Conservation (phyloP, 345 rosid species). For the Eucalyptus urophylla region DNA sequence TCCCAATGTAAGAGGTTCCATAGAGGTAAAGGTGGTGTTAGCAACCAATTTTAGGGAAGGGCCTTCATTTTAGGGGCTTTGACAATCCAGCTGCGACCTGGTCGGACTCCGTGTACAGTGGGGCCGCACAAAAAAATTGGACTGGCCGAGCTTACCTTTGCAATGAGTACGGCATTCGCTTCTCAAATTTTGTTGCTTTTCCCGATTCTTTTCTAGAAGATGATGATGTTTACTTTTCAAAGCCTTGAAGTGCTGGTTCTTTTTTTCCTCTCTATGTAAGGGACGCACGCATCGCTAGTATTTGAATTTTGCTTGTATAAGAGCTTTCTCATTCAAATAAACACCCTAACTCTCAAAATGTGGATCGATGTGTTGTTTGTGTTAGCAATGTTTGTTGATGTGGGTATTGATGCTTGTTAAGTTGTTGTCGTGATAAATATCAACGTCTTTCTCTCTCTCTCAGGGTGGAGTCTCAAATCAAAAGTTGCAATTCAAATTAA, state of each 20-base stretch:
- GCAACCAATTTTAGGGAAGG: too few species aligned
- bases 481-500: background rate
- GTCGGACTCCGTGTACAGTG: accelerated
- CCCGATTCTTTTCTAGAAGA: background rate
- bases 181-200: background rate
- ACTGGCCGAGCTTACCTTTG: accelerated
- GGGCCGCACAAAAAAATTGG: accelerated
- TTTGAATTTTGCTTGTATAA: too few species aligned
- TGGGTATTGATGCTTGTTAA: background rate
- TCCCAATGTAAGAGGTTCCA: too few species aligned
- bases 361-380: background rate
- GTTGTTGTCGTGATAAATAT: background rate
- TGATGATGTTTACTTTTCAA: background rate
- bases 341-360: background rate
- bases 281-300: too few species aligned
- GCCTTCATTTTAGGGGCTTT: too few species aligned
- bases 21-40: accelerated
- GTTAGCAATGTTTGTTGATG: accelerated
- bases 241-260: background rate
- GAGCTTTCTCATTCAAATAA: background rate
- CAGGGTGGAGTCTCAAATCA: accelerated
- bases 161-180: background rate
- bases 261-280: accelerated
- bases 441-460: accelerated
- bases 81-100: too few species aligned